These are phyloP conservation scores for Cladosporium sp. DNA, from an alignment of 2,329 filamentous ascomycete genomes.

Conservation along the genomic window DNA sequence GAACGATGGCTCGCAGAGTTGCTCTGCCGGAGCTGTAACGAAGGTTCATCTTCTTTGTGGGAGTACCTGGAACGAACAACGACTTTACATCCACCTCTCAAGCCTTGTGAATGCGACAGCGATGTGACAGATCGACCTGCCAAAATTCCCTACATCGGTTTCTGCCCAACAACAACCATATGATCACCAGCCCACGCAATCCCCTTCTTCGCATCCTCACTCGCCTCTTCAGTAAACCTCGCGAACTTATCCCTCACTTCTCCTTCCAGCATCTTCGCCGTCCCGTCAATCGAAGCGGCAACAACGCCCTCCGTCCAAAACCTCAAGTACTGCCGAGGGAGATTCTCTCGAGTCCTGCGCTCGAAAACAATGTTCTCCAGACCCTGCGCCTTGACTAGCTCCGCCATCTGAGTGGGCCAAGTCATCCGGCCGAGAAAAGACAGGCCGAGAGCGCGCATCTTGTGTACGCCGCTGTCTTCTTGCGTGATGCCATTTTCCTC, in stretches of 20 bases:
- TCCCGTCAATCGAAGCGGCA: slow-evolving; percentile 4
- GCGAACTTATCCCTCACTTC: slow-evolving; percentile 1
- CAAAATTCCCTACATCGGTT: background rate
- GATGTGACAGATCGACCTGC: too few relatives aligned
- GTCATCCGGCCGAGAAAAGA: slow-evolving; percentile 3
- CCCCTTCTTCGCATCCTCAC: slow-evolving; percentile 7
- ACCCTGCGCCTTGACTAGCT: background rate
- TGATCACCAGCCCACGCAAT: slow-evolving; percentile 8
- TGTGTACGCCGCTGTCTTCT: background rate
- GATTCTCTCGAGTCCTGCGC: background rate
- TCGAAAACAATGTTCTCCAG: background rate
- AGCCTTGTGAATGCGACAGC: too few relatives aligned
- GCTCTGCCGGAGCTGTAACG: too few relatives aligned
- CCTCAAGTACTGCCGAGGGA: slow-evolving; percentile 1
- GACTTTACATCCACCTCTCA: too few relatives aligned
- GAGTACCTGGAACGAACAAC: too few relatives aligned
- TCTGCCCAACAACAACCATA: slow-evolving; percentile 6
- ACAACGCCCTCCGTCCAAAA: slow-evolving; percentile 9
- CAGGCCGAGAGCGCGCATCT: background rate
- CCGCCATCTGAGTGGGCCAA: background rate
- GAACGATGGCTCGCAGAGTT: too few relatives aligned
- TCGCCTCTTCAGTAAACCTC: background rate
- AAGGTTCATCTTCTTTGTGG: too few relatives aligned
- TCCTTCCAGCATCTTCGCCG: slow-evolving; percentile 4
- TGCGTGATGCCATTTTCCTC: background rate